phyloP scores from a whole-genome alignment of 805 yeast genomes.

The Cyberlindnera suaveolens region DNA sequence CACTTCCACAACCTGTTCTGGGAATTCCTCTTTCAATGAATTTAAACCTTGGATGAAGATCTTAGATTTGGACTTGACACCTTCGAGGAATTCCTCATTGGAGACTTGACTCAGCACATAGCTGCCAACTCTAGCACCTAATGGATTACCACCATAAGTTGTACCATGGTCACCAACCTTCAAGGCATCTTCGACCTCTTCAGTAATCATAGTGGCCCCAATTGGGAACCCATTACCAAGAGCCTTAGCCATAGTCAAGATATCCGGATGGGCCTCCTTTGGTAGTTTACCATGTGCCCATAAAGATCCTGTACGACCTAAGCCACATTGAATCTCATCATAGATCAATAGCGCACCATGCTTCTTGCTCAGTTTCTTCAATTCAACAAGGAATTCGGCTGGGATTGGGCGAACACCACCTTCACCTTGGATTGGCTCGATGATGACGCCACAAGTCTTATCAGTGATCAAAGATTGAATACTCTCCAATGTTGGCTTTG shows the following conservation, averaged over 20 bases:
- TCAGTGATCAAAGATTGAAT: conserved; percentile 41
- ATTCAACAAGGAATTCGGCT: conserved; percentile 53
- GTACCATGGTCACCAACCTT: conserved; percentile 97
- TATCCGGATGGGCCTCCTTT: conserved; percentile 85
- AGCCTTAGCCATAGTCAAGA: conserved; percentile 91
- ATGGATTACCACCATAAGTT: conserved; percentile 95
- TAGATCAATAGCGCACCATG: conserved; percentile 74
- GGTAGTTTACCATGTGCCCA: conserved; percentile 89
- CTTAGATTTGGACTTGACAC: conserved; percentile 57
- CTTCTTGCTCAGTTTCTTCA: conserved; percentile 61
- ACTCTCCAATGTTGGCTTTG: conserved; percentile 53
- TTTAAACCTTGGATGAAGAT: conserved; percentile 45
- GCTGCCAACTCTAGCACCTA: conserved; percentile 76
- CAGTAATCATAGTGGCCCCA: conserved; percentile 87
- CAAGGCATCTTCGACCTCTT: conserved; percentile 63
- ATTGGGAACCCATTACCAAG: conserved; percentile 95
- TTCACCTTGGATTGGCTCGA: conserved; percentile 98
- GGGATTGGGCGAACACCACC: conserved; percentile 82
- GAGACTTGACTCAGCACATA: conserved; percentile 70
- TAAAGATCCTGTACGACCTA: conserved; percentile 84
- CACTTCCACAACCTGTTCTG: conserved; percentile 55
- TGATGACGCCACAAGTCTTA: conserved; percentile 75
- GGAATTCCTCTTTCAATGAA: conserved; percentile 47
- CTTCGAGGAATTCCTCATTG: conserved; percentile 47
- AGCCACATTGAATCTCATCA: conserved; percentile 96